These are phyloP conservation scores for Candida frijolesensis DNA, from an alignment of 1,139 yeast species.

Conservation along the genomic window DNA sequence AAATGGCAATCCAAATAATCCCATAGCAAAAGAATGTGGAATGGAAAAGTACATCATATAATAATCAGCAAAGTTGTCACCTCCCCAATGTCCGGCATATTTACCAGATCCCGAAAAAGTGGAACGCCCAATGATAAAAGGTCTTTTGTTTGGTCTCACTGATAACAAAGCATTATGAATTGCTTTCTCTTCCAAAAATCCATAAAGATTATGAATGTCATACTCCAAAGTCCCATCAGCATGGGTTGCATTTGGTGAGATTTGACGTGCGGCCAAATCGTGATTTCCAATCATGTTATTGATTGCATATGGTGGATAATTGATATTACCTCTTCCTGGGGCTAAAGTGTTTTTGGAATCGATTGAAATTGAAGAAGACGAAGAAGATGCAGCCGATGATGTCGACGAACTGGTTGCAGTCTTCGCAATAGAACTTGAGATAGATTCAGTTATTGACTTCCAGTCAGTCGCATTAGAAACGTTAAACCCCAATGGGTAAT, in stretches of 20 bases:
- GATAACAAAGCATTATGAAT: slow-evolving; percentile 22
- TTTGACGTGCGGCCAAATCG: slow-evolving; percentile 30
- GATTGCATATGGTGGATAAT: slow-evolving; percentile 35
- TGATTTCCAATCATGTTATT: slow-evolving; percentile 25
- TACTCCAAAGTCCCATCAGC: slow-evolving; percentile 32
- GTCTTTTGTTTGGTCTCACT: slow-evolving; percentile 22
- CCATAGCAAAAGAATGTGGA: slow-evolving; percentile 25
- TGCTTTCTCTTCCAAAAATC: slow-evolving; percentile 22
- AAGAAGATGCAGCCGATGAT: slow-evolving; percentile 6
- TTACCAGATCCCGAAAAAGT: slow-evolving; percentile 24
- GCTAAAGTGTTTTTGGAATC: slow-evolving; percentile 22
- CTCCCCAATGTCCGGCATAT: slow-evolving; percentile 26
- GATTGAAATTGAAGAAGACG: slow-evolving; percentile 17
- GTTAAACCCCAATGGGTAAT: slow-evolving; percentile 23
- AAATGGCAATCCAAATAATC: slow-evolving; percentile 24
- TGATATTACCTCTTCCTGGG: slow-evolving; percentile 30
- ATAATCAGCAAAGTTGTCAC: slow-evolving; percentile 24
- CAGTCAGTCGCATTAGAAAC: slow-evolving; percentile 24
- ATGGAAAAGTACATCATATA: slow-evolving; percentile 24
- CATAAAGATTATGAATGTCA: slow-evolving; percentile 25
- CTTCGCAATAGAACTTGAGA: slow-evolving; percentile 18
- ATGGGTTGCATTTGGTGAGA: slow-evolving; percentile 35
- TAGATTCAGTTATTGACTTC: slow-evolving; percentile 12
- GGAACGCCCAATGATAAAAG: slow-evolving; percentile 24
- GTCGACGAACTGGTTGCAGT: slow-evolving; percentile 17